These are phyloP conservation scores for Acer negundo DNA, from an alignment of 345 rosid species.

Conservation along the genomic window DNA sequence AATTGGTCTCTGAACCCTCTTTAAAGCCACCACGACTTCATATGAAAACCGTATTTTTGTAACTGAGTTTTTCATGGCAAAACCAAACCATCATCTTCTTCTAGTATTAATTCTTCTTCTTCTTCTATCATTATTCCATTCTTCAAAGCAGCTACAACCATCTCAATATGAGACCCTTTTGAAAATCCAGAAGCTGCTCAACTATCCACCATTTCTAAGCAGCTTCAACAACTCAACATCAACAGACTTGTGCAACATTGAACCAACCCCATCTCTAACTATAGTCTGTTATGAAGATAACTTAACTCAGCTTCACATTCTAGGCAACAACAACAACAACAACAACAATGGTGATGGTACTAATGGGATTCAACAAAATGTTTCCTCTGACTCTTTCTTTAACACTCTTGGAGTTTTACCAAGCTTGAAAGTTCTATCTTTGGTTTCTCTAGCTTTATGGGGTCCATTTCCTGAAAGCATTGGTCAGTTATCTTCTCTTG, in stretches of 20 bases:
- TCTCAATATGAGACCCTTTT: slow-evolving; percentile 40
- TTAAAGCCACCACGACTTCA: not conserved
- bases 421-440: slow-evolving; percentile 55
- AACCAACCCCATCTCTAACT: slow-evolving; percentile 45
- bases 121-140: slow-evolving; percentile 21
- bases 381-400: slow-evolving; percentile 42
- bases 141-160: slow-evolving; percentile 43
- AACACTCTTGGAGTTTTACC: slow-evolving; percentile 34
- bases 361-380: not conserved
- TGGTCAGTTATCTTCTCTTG: slow-evolving; percentile 48
- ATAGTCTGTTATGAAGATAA: slow-evolving; percentile 53
- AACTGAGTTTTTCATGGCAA: slow-evolving; percentile 32
- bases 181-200: slow-evolving; percentile 44
- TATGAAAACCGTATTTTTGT: no score
- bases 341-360: slow-evolving; percentile 27
- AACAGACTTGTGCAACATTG: slow-evolving; percentile 47
- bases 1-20: not conserved
- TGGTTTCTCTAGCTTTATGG: slow-evolving; percentile 55
- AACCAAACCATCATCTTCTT: slow-evolving; percentile 25
- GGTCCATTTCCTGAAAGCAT: slow-evolving; percentile 50
- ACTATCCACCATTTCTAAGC: slow-evolving; percentile 36
- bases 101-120: slow-evolving; percentile 16
- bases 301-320: slow-evolving; percentile 60
- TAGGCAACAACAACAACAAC: slow-evolving; percentile 37
- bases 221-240: slow-evolving; percentile 22